Conservation (phyloP, 2,329 filamentous ascomycete genomes). For the Monilinia laxa region DNA sequence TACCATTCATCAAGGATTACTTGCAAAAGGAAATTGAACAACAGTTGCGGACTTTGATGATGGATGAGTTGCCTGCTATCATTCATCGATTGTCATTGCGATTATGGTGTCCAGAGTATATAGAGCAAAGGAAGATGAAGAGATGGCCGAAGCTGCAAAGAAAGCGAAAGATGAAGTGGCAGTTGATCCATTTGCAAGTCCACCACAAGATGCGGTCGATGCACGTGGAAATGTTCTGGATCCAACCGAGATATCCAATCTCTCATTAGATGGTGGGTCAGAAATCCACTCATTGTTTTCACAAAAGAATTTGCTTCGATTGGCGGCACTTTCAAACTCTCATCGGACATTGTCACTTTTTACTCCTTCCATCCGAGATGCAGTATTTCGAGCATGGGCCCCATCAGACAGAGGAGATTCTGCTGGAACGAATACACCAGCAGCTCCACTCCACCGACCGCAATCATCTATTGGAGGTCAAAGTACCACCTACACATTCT, state of each 20-base stretch:
- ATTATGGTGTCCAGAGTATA: slow-evolving; percentile 89
- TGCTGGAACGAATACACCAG: slow-evolving; percentile 38
- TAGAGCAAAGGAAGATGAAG: slow-evolving; percentile 62
- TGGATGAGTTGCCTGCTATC: slow-evolving; percentile 96
- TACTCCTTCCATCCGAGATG: slow-evolving; percentile 85
- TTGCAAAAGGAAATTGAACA: slow-evolving; percentile 93
- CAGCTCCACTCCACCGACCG: slow-evolving; percentile 56
- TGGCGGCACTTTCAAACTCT: slow-evolving; percentile 81
- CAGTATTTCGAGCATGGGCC: slow-evolving; percentile 90
- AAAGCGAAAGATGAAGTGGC: slow-evolving; percentile 50
- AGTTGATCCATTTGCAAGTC: slow-evolving; percentile 78
- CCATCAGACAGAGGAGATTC: slow-evolving; percentile 55
- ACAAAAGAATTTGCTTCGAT: slow-evolving; percentile 83
- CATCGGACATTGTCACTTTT: slow-evolving; percentile 89
- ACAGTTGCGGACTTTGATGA: slow-evolving; percentile 88
- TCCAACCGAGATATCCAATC: slow-evolving; percentile 69
- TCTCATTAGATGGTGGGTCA: slow-evolving; percentile 75
- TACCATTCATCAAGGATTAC: slow-evolving; percentile 96
- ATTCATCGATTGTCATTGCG: slow-evolving; percentile 89
- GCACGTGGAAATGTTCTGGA: slow-evolving; percentile 75
- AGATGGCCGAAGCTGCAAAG: slow-evolving; percentile 51
- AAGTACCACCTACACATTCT: slow-evolving; percentile 70
- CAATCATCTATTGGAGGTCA: slow-evolving; percentile 59
- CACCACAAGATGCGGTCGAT: slow-evolving; percentile 80
- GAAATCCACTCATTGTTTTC: slow-evolving; percentile 91